These are phyloP conservation scores for Taxillus chinensis DNA, from an alignment of 164 flowering plant genomes.

Conservation along the genomic window DNA sequence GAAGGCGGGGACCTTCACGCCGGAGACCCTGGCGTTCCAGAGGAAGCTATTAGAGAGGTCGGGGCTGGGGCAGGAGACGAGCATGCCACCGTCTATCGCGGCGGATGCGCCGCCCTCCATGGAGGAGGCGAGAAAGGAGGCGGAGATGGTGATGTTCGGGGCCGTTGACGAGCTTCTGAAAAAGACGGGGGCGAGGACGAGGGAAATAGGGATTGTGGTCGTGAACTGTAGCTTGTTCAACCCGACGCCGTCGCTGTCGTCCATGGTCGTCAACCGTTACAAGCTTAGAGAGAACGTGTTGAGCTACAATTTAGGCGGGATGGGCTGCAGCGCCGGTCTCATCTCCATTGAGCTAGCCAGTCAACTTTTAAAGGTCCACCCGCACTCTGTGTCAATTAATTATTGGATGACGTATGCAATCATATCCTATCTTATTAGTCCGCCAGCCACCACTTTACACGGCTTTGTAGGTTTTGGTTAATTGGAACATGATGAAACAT, in stretches of 20 bases:
- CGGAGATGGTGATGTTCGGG: conserved; percentile 71
- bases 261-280: conserved; percentile 71
- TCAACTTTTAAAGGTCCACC: conserved; percentile 59
- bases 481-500: too few species aligned
- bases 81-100: conserved; percentile 51
- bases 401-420: too few species aligned
- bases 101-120: conserved; percentile 53
- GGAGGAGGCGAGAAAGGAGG: conserved; percentile 76
- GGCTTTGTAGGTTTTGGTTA: too few species aligned
- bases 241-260: conserved; percentile 70
- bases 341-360: conserved; percentile 81
- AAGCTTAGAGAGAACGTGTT: conserved; percentile 64
- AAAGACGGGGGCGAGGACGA: conserved; percentile 60
- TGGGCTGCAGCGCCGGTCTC: conserved; percentile 92
- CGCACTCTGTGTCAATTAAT: too few species aligned
- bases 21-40: conserved; percentile 55
- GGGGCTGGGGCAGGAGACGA: conserved; percentile 66
- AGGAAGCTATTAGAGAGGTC: conserved; percentile 61
- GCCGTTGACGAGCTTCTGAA: conserved; percentile 57
- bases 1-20: conserved; percentile 32
- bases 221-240: conserved; percentile 77
- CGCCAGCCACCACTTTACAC: too few species aligned
- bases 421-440: too few species aligned
- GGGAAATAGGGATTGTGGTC: conserved; percentile 69
- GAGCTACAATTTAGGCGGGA: conserved; percentile 77